These are phyloP conservation scores for Hypoxylon sp. DNA, from an alignment of 2,329 filamentous ascomycete species.

Conservation along the genomic window DNA sequence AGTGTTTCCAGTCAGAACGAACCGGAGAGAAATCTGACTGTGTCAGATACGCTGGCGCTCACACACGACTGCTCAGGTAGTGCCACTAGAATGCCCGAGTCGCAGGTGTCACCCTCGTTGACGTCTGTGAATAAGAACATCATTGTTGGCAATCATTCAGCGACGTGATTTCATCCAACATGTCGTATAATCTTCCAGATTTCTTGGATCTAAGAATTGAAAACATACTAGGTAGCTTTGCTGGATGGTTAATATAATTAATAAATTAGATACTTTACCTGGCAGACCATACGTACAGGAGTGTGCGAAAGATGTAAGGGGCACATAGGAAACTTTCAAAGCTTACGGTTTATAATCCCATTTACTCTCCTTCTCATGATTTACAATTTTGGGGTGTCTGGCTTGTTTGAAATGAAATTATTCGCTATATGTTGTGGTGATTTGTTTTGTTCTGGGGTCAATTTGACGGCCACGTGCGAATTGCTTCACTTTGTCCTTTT, in stretches of 20 bases:
- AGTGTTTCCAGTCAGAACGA: constrained; percentile 6
- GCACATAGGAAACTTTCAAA: constrained; percentile 1
- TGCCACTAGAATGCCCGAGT: not conserved
- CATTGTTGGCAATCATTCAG: not conserved
- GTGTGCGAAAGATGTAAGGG: not conserved
- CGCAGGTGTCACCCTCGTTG: constrained; percentile 7
- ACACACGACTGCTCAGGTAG: constrained; percentile 10
- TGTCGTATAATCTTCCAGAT: not conserved
- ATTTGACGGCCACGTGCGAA: not conserved
- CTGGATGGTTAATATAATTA: not conserved
- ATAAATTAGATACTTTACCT: no score
- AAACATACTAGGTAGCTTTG: no score
- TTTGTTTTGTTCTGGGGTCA: not conserved
- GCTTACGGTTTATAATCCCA: not conserved
- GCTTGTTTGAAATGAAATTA: not conserved
- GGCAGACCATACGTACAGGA: no score
- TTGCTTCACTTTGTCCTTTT: not conserved
- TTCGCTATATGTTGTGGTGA: not conserved
- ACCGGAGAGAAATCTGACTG: not conserved
- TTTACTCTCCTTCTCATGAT: not conserved
- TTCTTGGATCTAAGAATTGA: not conserved
- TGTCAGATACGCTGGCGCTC: not conserved
- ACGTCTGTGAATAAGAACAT: not conserved
- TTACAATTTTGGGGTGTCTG: not conserved
- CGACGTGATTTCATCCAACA: constrained; percentile 5